Conservation (phyloP, 495 filamentous ascomycete genomes). For the Pyrenula aspistea region DNA sequence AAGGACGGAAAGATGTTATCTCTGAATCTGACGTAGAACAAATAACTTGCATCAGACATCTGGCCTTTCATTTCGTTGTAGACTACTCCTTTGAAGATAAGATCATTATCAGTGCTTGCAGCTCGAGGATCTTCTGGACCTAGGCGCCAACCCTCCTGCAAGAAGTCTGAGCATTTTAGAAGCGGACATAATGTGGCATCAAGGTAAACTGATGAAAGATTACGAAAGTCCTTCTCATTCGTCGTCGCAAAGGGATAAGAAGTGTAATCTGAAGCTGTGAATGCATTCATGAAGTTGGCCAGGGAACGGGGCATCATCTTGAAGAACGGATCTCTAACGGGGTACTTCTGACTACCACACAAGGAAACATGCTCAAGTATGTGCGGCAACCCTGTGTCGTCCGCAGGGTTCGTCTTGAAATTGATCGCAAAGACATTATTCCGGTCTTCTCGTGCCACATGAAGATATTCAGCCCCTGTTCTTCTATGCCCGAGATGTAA, state of each 20-base stretch:
- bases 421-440: constrained; percentile 99
- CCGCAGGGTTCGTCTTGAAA: constrained; percentile 96
- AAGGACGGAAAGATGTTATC: constrained; percentile 88
- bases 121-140: constrained; percentile 77
- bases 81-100: constrained; percentile 96
- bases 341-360: constrained; percentile 97
- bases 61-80: constrained; percentile 99
- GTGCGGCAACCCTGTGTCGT: constrained; percentile 92
- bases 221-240: constrained; percentile 89
- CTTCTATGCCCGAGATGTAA: constrained; percentile 82
- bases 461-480: constrained; percentile 90
- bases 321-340: constrained; percentile 95
- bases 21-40: constrained; percentile 88
- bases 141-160: constrained; percentile 92
- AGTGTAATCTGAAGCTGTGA: constrained; percentile 93
- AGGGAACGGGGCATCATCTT: constrained; percentile 97
- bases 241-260: constrained; percentile 97
- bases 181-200: constrained; percentile 87
- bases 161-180: constrained; percentile 81
- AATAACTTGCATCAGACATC: constrained; percentile 92
- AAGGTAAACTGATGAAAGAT: constrained; percentile 91
- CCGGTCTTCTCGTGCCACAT: constrained; percentile 85
- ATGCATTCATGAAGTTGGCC: constrained; percentile 99
- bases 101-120: constrained; percentile 28
- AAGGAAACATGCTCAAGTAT: constrained; percentile 95